Percentiles rank a stretch among this genome's conserved stretches.
Evolutionary conservation across 176 grass and related monocot species (phyloP).

Genomic region (Lolium rigidum): DNA sequence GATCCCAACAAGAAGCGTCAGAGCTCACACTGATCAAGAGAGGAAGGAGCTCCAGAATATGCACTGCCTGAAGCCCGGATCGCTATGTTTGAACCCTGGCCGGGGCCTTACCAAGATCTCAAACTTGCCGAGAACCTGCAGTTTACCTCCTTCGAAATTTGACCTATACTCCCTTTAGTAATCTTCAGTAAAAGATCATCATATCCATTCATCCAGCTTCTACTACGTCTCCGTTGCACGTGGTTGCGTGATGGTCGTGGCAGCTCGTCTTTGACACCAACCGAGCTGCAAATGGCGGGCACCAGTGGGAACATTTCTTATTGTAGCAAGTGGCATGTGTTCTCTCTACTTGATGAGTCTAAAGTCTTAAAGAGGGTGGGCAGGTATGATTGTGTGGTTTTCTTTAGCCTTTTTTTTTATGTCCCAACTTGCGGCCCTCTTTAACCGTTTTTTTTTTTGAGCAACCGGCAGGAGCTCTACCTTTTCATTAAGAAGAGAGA

Average conservation of each 20-base stretch:
- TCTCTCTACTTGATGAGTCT: background rate
- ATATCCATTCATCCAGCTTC: background rate
- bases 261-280: constrained; percentile 18
- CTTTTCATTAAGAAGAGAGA: too few species aligned
- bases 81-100: background rate
- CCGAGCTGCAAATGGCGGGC: background rate
- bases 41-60: background rate
- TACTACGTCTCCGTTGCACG: background rate
- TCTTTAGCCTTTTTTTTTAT: too few species aligned
- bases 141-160: too few species aligned
- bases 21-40: background rate
- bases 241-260: constrained; percentile 36
- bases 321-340: background rate
- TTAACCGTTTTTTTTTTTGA: too few species aligned
- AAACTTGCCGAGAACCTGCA: too few species aligned
- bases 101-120: too few species aligned
- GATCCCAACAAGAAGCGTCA: too few species aligned
- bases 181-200: background rate
- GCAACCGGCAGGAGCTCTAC: too few species aligned
- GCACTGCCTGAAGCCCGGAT: background rate
- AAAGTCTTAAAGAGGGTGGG: background rate
- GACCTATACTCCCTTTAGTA: background rate
- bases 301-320: background rate
- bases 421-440: too few species aligned
- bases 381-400: constrained; percentile 24